Evolutionary conservation across 192 early-diverging fungal species (phyloP), one percentile per base, ranked within the genome.

Genomic region (Podila horticola): DNA sequence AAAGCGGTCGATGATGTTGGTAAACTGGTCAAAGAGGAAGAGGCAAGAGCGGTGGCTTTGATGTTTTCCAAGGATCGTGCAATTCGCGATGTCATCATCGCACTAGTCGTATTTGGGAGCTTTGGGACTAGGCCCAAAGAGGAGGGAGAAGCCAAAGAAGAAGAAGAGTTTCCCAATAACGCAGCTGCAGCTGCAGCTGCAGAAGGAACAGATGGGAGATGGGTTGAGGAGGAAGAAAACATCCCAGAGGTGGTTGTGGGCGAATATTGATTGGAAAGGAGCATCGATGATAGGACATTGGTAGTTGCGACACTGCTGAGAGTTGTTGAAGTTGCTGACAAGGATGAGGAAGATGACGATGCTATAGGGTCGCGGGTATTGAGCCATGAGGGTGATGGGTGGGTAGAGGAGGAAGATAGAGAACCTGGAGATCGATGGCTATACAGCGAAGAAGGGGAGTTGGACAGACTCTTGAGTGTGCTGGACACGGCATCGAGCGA

Each of bases 241-340:
- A 30, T 24, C n/a, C 63, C 31, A 41, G 75, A 62, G 26, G 64
- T 30, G 24, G 70, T 38, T 31, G 75, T 58, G 51, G 65, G 20
- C 49, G 41, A 45, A 45, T 45, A 45, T 45, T 72, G 75, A 36
- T 72, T 79, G 49, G 69, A 65, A 5, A 79, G 60, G 11, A 77
- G 59, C 75, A 77, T 77, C 9, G 75, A 77, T 5, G 75, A 77
- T 4, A 77, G 69, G 2, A 77, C 75, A 17, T 62, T 71, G 30
- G 69, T 66, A 4, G 75, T 72, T 7, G 65, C 67, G 5, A 12
- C n/a, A 20, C 41, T 77, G 59, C 29, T 62, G 36, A 30, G 13
- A 30, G 41, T 33, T 13, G 55, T 26, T 65, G 22, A 13, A 33
- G 26, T 8, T 3, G 63, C n/a, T 15, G n/a, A 31, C 34, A 55